These are phyloP conservation scores for Melocanna baccifera DNA, from an alignment of 176 grass and related monocot genomes.

Conservation along the genomic window DNA sequence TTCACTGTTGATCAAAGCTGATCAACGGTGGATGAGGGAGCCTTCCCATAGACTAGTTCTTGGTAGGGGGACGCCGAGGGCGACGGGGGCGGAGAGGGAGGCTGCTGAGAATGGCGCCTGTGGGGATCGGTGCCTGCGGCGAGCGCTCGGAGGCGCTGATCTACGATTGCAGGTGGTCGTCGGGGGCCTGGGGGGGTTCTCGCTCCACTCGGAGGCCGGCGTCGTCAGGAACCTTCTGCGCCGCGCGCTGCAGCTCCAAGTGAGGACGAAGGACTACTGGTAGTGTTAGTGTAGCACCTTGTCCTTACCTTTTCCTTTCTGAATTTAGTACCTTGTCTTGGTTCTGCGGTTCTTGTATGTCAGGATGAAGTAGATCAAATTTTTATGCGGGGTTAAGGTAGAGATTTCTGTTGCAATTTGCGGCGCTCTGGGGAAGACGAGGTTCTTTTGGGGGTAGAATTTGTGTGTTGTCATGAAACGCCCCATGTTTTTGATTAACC, in stretches of 20 bases:
- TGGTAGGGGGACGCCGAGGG: not conserved
- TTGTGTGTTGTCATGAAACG: too few relatives aligned
- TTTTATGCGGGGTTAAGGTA: not conserved
- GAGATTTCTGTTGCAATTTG: not conserved
- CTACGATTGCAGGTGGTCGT: constrained; percentile 42
- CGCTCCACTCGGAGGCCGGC: constrained; percentile 31
- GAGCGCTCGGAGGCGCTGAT: constrained; percentile 12
- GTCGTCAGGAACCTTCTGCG: constrained; percentile 45
- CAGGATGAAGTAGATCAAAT: not conserved
- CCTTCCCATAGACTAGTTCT: too few relatives aligned
- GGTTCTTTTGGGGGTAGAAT: not conserved
- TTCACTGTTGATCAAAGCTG: too few relatives aligned
- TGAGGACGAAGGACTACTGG: not conserved
- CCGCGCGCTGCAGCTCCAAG: constrained; percentile 41
- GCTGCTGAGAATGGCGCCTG: constrained; percentile 32
- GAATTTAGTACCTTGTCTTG: not conserved
- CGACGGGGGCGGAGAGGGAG: constrained; percentile 11
- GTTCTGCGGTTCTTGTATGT: not conserved
- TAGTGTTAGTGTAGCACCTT: not conserved
- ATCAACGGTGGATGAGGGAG: too few relatives aligned
- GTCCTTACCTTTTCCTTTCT: not conserved
- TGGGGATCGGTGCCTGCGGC: constrained; percentile 30
- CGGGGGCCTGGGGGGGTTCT: constrained; percentile 24
- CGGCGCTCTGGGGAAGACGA: not conserved
- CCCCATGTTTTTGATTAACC: too few relatives aligned